Percentiles rank a stretch among this genome's conserved stretches.
phyloP scores from a whole-genome alignment of 139 green algal species.

The Coelastrella sp. region DNA sequence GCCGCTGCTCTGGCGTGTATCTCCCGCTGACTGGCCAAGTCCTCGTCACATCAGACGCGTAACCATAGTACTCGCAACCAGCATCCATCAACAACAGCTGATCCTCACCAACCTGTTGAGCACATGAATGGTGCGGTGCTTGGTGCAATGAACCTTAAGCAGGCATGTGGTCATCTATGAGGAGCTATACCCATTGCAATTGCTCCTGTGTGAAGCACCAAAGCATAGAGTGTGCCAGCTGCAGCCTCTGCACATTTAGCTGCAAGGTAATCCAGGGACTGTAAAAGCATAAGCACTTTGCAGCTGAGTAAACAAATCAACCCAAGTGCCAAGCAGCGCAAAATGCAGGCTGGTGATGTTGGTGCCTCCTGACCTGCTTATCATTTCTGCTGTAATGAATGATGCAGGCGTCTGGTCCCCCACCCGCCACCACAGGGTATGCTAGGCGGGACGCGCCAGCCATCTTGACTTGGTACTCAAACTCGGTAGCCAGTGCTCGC shows the following conservation, averaged over 20 bases:
- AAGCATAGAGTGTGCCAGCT: too few species aligned
- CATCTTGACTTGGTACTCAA: constrained; percentile 57
- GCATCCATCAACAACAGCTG: constrained; percentile 93
- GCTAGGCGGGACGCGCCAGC: constrained; percentile 77
- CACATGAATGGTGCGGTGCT: background rate
- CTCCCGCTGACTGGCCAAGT: constrained; percentile 82
- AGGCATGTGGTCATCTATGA: too few species aligned
- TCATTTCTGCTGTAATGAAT: constrained; percentile 94
- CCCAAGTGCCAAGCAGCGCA: too few species aligned
- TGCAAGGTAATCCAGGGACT: too few species aligned
- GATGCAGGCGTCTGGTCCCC: constrained; percentile 77
- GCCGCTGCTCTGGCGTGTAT: constrained; percentile 72
- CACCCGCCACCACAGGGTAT: constrained; percentile 82
- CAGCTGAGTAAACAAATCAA: too few species aligned
- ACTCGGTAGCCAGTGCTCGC: constrained; percentile 72
- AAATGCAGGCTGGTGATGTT: too few species aligned
- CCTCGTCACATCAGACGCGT: constrained; percentile 89
- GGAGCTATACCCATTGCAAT: too few species aligned
- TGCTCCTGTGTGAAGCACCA: too few species aligned
- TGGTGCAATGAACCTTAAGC: too few species aligned
- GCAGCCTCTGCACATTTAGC: too few species aligned
- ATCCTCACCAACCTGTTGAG: constrained; percentile 51
- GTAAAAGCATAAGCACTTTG: too few species aligned
- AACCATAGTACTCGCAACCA: constrained; percentile 90
- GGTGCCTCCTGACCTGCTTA: constrained; percentile 66